phyloP scores from a whole-genome alignment of 306 rosid species.

The Citrullus colocynthis region DNA sequence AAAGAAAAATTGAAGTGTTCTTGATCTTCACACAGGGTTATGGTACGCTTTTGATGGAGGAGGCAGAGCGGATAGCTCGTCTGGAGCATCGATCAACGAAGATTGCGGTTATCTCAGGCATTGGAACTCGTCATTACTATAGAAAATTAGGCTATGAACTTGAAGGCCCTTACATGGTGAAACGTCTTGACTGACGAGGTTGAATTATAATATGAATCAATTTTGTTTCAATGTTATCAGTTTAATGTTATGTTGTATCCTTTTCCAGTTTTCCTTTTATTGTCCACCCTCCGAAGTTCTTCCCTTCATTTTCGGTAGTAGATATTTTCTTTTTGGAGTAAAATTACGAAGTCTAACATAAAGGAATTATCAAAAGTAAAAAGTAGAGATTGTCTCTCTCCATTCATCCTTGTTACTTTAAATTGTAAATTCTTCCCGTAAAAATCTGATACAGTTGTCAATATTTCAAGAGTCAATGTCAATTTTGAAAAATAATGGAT shows the following conservation, averaged over 20 bases:
- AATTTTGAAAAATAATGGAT: too few relatives aligned
- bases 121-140: slow-evolving; percentile 92
- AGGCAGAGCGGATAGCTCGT: slow-evolving; percentile 68
- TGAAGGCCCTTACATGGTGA: slow-evolving; percentile 98
- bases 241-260: neutral
- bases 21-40: slow-evolving; percentile 56
- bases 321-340: too few relatives aligned
- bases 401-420: too few relatives aligned
- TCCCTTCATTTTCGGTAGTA: neutral
- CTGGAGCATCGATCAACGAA: slow-evolving; percentile 76
- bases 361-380: too few relatives aligned
- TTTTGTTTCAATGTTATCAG: slow-evolving; percentile 29
- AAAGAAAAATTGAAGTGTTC: neutral
- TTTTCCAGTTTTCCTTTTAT: neutral
- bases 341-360: too few relatives aligned
- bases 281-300: neutral
- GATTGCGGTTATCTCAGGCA: slow-evolving; percentile 86
- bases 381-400: neutral
- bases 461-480: too few relatives aligned
- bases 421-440: neutral
- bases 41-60: slow-evolving; percentile 97
- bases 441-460: too few relatives aligned
- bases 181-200: slow-evolving; percentile 31
- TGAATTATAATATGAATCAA: slow-evolving; percentile 5
- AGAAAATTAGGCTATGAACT: slow-evolving; percentile 86